These are phyloP conservation scores for Podospora pseudopauciseta DNA, from an alignment of 495 filamentous ascomycete genomes.

Conservation along the genomic window DNA sequence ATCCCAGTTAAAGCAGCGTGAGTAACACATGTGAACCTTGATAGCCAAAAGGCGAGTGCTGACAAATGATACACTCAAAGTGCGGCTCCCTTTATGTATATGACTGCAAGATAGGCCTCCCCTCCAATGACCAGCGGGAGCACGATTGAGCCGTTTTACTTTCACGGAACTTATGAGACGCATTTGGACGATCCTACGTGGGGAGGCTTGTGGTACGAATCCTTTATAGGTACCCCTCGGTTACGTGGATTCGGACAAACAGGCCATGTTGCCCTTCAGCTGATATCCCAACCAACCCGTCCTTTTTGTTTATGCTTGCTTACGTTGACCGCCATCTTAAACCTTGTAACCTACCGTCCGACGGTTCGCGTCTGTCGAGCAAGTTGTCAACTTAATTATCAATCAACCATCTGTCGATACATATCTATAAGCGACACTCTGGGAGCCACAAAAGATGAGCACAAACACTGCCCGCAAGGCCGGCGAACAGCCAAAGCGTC, in stretches of 20 bases:
- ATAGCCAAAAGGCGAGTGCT: conserved; percentile 3
- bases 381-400: too few relatives aligned
- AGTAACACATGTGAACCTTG: conserved; percentile 12
- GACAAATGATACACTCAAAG: not conserved
- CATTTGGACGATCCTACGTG: not conserved
- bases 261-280: not conserved
- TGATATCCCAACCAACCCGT: not conserved
- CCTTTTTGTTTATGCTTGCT: not conserved
- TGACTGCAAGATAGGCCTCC: not conserved
- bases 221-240: not conserved
- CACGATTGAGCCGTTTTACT: not conserved
- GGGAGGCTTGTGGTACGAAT: not conserved
- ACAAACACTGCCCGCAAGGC: conserved; percentile 3
- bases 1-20: not conserved
- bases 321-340: not conserved
- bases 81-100: not conserved
- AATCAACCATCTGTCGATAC: not conserved
- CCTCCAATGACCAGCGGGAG: not conserved
- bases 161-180: not conserved
- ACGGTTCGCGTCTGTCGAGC: not conserved
- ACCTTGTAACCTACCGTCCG: not conserved
- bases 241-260: not conserved
- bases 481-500: conserved; percentile 38
- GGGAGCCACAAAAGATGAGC: conserved; percentile 3
- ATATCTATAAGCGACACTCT: not conserved